Conservation (phyloP, 2,329 filamentous ascomycete species). For the Aspergillus chevalieri region DNA sequence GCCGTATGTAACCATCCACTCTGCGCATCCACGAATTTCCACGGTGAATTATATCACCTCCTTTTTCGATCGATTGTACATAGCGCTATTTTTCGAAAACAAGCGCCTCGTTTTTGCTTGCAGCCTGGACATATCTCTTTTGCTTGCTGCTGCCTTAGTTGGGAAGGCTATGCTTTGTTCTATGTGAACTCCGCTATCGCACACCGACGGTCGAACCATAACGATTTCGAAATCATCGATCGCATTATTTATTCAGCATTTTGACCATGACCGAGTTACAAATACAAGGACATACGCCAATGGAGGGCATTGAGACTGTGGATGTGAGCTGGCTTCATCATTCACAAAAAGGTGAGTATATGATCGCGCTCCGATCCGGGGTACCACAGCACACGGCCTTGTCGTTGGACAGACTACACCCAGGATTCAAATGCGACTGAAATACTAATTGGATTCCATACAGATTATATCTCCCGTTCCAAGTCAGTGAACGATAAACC, state of each 20-base stretch:
- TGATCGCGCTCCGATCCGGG: neutral
- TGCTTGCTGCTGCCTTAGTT: neutral
- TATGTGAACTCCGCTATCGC: neutral
- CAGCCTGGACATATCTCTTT: neutral
- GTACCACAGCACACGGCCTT: neutral
- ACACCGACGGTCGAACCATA: neutral
- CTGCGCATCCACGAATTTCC: neutral
- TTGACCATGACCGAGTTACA: neutral
- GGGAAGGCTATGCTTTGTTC: neutral
- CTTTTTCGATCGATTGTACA: neutral
- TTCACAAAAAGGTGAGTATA: conserved; percentile 66
- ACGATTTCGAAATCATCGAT: neutral
- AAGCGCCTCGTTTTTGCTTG: too few relatives aligned
- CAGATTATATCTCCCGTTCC: conserved; percentile 31
- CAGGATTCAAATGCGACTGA: neutral
- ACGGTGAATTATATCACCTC: conserved; percentile 1
- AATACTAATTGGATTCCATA: neutral
- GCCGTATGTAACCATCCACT: conserved; percentile 6
- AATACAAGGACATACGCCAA: conserved; percentile 31
- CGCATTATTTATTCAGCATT: neutral
- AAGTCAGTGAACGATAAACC: conserved; percentile 30
- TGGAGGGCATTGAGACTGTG: conserved; percentile 76
- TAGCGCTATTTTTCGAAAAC: neutral
- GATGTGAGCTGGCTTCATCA: conserved; percentile 91
- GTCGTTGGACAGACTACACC: conserved; percentile 4